These are phyloP conservation scores for Alopecurus myosuroides DNA, from an alignment of 176 grass and related monocot genomes.

Conservation along the genomic window DNA sequence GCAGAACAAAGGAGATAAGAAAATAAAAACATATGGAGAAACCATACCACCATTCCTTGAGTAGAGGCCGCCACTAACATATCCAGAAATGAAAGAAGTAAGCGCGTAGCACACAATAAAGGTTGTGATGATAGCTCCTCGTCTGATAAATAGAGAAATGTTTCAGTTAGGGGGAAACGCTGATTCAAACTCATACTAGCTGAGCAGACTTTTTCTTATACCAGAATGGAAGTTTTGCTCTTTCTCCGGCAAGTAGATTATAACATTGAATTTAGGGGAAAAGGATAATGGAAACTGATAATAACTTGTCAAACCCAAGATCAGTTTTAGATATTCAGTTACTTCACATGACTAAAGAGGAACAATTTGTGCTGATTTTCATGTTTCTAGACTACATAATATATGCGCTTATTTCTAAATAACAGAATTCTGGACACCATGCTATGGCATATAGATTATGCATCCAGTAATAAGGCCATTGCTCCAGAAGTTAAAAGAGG, in stretches of 20 bases:
- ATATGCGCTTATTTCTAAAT: background rate
- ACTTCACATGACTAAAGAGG: background rate
- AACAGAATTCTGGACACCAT: background rate
- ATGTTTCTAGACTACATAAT: background rate
- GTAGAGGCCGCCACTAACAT: constrained; percentile 97
- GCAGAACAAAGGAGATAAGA: background rate
- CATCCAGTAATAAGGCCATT: background rate
- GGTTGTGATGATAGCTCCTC: constrained; percentile 92
- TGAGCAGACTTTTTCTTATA: background rate
- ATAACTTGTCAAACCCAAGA: background rate
- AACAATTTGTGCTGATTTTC: background rate
- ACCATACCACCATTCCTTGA: constrained; percentile 94
- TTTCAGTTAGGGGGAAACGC: background rate
- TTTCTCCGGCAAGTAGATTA: constrained; percentile 28
- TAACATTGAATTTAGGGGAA: background rate
- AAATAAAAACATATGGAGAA: constrained; percentile 2
- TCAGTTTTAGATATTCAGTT: constrained; percentile 1
- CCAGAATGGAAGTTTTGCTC: constrained; percentile 42
- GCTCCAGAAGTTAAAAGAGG: background rate
- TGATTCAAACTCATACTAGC: constrained; percentile 1
- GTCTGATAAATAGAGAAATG: constrained; percentile 41
- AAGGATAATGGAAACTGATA: background rate
- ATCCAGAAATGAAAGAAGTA: constrained; percentile 98
- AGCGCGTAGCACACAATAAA: constrained; percentile 99
- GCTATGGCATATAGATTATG: background rate